Percentiles rank a stretch among this genome's conserved stretches.
These are phyloP conservation scores for Arachis hypogaea DNA, from an alignment of 306 rosid genomes.

Conservation along the genomic window DNA sequence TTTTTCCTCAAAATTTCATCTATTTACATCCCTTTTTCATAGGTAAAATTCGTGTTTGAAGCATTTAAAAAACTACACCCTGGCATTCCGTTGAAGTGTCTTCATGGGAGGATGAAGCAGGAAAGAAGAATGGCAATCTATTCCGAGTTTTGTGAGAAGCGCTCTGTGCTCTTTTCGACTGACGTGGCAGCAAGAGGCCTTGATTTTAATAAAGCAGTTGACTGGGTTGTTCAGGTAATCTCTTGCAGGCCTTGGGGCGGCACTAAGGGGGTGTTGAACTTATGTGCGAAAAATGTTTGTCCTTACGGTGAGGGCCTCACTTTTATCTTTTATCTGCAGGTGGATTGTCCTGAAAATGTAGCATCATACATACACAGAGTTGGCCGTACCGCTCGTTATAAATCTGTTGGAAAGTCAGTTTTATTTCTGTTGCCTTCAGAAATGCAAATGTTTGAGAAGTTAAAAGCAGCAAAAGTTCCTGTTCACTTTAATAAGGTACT, in stretches of 20 bases:
- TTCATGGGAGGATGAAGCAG: constrained; percentile 92
- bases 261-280: constrained; percentile 1
- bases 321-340: constrained; percentile 49
- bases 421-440: constrained; percentile 84
- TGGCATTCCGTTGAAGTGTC: constrained; percentile 86
- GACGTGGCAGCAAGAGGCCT: constrained; percentile 96
- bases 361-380: constrained; percentile 93
- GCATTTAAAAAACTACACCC: constrained; percentile 92
- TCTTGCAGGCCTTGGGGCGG: constrained; percentile 10
- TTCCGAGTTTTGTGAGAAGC: constrained; percentile 74
- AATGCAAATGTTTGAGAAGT: constrained; percentile 73
- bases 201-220: constrained; percentile 90
- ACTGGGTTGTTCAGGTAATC: constrained; percentile 97
- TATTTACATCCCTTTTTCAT: constrained; percentile 24
- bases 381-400: constrained; percentile 94
- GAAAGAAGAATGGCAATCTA: constrained; percentile 79
- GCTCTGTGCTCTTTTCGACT: constrained; percentile 82
- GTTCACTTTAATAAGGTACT: constrained; percentile 69
- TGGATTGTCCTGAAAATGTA: constrained; percentile 90
- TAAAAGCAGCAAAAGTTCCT: constrained; percentile 75
- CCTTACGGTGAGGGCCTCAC: constrained; percentile 18
- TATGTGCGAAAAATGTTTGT: constrained; percentile 7
- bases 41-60: constrained; percentile 85
- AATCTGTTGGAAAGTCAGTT: constrained; percentile 77
- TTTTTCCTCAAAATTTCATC: constrained; percentile 22